These are phyloP conservation scores for Larix kaempferi DNA, from an alignment of 75 land plant species.

Conservation along the genomic window DNA sequence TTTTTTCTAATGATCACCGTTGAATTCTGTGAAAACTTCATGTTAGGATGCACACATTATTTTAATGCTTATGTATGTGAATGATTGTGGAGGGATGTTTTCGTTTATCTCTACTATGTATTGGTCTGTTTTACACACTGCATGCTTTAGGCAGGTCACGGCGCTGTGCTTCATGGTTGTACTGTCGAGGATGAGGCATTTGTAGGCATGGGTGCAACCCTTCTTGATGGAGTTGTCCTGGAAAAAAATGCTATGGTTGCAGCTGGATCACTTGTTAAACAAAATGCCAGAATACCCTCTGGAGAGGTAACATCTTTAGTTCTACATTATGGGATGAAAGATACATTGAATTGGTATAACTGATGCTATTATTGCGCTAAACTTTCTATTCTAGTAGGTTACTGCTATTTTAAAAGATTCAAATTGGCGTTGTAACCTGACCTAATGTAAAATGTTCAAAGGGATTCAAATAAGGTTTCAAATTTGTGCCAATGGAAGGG, in stretches of 20 bases:
- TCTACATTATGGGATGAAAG: neutral
- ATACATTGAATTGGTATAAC: neutral
- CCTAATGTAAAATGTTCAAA: neutral
- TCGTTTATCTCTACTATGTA: neutral
- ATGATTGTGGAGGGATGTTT: neutral
- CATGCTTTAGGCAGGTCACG: conserved; percentile 27
- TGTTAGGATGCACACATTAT: neutral
- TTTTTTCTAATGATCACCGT: too few relatives aligned
- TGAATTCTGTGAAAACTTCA: neutral
- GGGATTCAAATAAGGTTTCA: conserved; percentile 1
- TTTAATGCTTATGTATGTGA: neutral
- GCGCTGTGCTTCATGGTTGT: conserved; percentile 35
- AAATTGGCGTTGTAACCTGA: neutral
- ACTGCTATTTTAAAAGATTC: neutral
- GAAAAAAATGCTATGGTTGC: conserved; percentile 37
- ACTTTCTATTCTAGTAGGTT: neutral
- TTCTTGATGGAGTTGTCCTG: conserved; percentile 23
- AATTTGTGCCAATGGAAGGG: neutral
- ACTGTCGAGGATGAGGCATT: conserved; percentile 32
- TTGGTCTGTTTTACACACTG: conserved; percentile 4
- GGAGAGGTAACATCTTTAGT: conserved; percentile 19
- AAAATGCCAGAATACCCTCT: conserved; percentile 27
- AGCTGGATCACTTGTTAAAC: conserved; percentile 24
- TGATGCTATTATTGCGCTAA: too few relatives aligned
- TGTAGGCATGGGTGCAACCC: conserved; percentile 34